phyloP scores from a whole-genome alignment of 257 asterid genomes.

The Asclepias syriaca region DNA sequence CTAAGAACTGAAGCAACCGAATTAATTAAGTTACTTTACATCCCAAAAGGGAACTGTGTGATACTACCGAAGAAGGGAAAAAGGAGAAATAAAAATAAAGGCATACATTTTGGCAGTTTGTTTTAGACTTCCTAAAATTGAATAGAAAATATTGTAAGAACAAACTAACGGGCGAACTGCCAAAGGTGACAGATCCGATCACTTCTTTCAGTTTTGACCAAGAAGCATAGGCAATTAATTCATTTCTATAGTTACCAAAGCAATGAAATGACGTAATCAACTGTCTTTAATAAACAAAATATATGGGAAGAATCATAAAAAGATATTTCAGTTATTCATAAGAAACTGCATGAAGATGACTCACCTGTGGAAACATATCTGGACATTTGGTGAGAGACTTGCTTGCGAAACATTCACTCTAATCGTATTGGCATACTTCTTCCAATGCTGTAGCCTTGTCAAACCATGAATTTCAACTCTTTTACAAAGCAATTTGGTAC shows the following conservation, averaged over 20 bases:
- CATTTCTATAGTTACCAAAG: not conserved
- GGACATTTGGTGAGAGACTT: constrained; percentile 38
- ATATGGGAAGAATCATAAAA: not conserved
- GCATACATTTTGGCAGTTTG: not conserved
- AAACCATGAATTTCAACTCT: constrained; percentile 69
- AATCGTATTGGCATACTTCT: constrained; percentile 58
- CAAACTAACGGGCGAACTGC: not conserved
- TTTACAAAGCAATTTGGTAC: constrained; percentile 59
- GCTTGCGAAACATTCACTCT: constrained; percentile 52
- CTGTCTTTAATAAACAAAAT: not conserved
- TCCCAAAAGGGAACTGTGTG: not conserved
- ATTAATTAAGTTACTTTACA: not conserved
- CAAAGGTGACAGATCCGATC: not conserved
- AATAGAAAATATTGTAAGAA: not conserved
- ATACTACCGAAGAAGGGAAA: not conserved
- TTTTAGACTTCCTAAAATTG: not conserved
- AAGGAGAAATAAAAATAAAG: too few species aligned
- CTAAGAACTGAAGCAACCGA: not conserved
- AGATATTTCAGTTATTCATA: not conserved
- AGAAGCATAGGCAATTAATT: not conserved
- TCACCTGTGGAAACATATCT: constrained; percentile 92
- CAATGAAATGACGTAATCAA: not conserved
- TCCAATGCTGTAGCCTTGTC: constrained; percentile 51
- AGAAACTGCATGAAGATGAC: constrained; percentile 5
- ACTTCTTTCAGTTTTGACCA: not conserved